A percentile compares a stretch with the other conserved stretches of the same genome.
phyloP scores from a whole-genome alignment of 768 basidiomycete species.

The Lentinus tigrinus region DNA sequence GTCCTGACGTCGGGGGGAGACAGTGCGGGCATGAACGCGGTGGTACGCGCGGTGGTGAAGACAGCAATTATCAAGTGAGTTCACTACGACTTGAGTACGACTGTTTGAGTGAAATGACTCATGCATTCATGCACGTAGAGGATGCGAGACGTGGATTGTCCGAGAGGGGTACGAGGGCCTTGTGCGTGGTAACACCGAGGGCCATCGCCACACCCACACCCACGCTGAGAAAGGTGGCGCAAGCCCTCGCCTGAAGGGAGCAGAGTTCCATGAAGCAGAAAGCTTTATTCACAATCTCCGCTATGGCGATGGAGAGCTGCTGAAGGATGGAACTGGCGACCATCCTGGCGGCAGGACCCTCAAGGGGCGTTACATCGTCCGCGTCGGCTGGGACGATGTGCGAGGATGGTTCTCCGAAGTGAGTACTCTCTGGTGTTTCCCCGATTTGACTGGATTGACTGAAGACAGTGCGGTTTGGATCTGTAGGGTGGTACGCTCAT shows the following conservation, averaged over 20 bases:
- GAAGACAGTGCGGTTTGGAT: not conserved
- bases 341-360: conserved; percentile 64
- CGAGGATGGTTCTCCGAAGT: conserved; percentile 92
- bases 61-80: conserved; percentile 84
- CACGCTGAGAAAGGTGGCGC: conserved; percentile 23
- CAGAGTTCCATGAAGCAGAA: conserved; percentile 23
- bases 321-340: conserved; percentile 83
- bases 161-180: conserved; percentile 99
- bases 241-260: conserved; percentile 22
- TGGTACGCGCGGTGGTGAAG: conserved; percentile 91
- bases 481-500: conserved; percentile 89
- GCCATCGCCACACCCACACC: conserved; percentile 21
- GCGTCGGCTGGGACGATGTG: conserved; percentile 98
- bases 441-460: not conserved
- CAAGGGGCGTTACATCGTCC: conserved; percentile 89
- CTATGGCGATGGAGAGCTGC: conserved; percentile 76
- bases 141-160: conserved; percentile 94
- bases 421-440: conserved; percentile 21
- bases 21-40: conserved; percentile 97
- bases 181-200: conserved; percentile 80
- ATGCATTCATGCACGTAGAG: conserved; percentile 46
- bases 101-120: not conserved
- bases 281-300: conserved; percentile 70
- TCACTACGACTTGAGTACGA: not conserved
- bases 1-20: conserved; percentile 96